Base-by-base conservation (phyloP, 208 protist species). In the Crithidia brevicula region DNA sequence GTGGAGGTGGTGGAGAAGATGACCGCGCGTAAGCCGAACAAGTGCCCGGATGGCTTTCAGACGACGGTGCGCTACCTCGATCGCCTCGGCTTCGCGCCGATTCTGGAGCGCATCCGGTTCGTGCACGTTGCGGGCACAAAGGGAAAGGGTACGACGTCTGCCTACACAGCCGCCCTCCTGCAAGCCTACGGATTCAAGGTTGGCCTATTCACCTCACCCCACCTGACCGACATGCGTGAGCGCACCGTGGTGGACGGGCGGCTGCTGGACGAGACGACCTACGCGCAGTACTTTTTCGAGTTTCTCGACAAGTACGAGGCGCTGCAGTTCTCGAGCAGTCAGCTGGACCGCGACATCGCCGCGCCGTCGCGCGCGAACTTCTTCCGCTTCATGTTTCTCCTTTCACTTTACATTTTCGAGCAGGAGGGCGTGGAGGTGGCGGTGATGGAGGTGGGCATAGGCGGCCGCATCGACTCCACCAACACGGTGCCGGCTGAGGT, bases 371-470 rank as follows among this genome's bases (percentile, higher is more conserved):
- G 73, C 22, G 58, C 77, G 11, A 86, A 84, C 45, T 96, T 90
- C 66, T 96, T 98, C 68, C 74, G 89, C 52, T 93, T 96, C 54
- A 77, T 97, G 42, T 95, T 94, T 70, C 68, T 98, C 33, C 50
- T 97, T 38, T 85, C 86, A 4, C 66, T 97, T 23, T 73, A 86
- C 64, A 80, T 91, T 22, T 96, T 97, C 45, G 71, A 74, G 13
- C 71, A 81, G 23, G 86, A 96, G 67, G 77, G 81, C 36, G 89
- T 98, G n/a, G 87, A 97, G 46, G 88, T 98, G 18, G 86, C 82
- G 23, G 85, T 99, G 28, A 82, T 98, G 43, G 96, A 99, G 77
- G 92, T 97, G 36, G 96, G 97, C 18, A 77, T 99, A n/a, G 97
- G 97, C 46, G 97, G 97, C 22, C 72, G 88, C 46, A 72, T 94